Evolutionary conservation across 768 basidiomycete genomes (phyloP).

Genomic region (Sporobolomyces roseus): DNA sequence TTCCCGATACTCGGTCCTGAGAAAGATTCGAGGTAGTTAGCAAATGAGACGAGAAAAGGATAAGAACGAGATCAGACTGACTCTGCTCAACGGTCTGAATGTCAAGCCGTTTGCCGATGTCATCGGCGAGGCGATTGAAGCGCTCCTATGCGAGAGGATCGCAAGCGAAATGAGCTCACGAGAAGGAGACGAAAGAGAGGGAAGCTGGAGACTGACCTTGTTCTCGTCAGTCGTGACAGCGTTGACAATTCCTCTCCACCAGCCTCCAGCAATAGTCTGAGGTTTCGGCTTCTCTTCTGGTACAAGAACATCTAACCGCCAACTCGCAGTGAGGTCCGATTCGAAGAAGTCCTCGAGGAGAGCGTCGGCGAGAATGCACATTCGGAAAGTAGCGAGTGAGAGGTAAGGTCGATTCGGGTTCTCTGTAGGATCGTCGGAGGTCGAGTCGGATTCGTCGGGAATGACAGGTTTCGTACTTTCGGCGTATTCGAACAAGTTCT

Average conservation of each 20-base stretch:
- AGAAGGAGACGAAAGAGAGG: no score
- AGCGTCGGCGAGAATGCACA: slow-evolving; percentile 97
- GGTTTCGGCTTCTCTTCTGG: slow-evolving; percentile 49
- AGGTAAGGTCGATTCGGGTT: slow-evolving; percentile 55
- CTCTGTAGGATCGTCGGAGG: slow-evolving; percentile 33
- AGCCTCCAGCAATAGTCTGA: slow-evolving; percentile 53
- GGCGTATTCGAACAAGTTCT: slow-evolving; percentile 93
- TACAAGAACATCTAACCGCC: slow-evolving; percentile 63
- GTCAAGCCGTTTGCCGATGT: slow-evolving; percentile 88
- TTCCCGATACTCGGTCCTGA: slow-evolving; percentile 74
- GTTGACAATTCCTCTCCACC: slow-evolving; percentile 75
- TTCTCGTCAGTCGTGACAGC: slow-evolving; percentile 85
- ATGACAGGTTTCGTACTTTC: slow-evolving; percentile 37
- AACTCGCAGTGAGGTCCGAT: slow-evolving; percentile 80
- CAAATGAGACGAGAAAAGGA: background rate
- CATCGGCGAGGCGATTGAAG: slow-evolving; percentile 87
- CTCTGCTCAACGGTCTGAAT: slow-evolving; percentile 67
- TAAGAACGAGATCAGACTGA: background rate
- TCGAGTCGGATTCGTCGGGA: background rate
- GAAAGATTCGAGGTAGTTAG: background rate
- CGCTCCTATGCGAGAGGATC: slow-evolving; percentile 55
- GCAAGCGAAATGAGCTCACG: no score
- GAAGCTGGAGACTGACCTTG: slow-evolving; percentile 52
- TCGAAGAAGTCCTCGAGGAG: slow-evolving; percentile 96
- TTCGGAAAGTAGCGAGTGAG: slow-evolving; percentile 92